These are phyloP conservation scores for Leucocoprinus leucothites DNA, from an alignment of 768 basidiomycete species.

Conservation along the genomic window DNA sequence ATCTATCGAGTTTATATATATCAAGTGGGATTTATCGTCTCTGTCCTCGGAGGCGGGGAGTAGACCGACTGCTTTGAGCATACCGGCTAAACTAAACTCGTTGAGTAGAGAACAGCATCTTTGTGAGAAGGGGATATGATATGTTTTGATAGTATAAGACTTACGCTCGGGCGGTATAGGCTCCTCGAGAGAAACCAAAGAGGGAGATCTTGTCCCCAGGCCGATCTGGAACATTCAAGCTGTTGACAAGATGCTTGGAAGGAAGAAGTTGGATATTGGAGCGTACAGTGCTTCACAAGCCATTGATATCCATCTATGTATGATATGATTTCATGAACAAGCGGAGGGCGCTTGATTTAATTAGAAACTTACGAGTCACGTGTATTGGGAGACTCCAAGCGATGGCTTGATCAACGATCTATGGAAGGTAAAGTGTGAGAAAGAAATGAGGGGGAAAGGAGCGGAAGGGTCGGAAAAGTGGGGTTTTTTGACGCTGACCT, in stretches of 20 bases:
- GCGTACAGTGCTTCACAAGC: conserved; percentile 17
- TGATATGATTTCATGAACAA: background rate
- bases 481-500: no score
- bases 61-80: conserved; percentile 19
- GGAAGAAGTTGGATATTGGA: no score
- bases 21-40: no score
- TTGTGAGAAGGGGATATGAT: no score
- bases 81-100: conserved; percentile 17
- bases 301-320: conserved; percentile 15
- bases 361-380: conserved; percentile 14
- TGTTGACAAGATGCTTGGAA: no score
- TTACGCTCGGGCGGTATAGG: conserved; percentile 20
- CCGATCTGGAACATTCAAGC: background rate
- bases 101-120: no score
- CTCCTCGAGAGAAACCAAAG: conserved; percentile 17
- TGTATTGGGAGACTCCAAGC: conserved; percentile 18
- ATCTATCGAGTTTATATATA: no score
- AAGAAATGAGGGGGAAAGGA: background rate
- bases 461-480: no score
- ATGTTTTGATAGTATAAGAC: no score
- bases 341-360: background rate
- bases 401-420: conserved; percentile 15
- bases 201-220: conserved; percentile 9
- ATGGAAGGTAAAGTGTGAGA: background rate
- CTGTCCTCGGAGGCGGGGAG: conserved; percentile 10